Base-by-base conservation (phyloP, 2,329 filamentous ascomycete genomes). In the Pseudogymnoascus sp. region DNA sequence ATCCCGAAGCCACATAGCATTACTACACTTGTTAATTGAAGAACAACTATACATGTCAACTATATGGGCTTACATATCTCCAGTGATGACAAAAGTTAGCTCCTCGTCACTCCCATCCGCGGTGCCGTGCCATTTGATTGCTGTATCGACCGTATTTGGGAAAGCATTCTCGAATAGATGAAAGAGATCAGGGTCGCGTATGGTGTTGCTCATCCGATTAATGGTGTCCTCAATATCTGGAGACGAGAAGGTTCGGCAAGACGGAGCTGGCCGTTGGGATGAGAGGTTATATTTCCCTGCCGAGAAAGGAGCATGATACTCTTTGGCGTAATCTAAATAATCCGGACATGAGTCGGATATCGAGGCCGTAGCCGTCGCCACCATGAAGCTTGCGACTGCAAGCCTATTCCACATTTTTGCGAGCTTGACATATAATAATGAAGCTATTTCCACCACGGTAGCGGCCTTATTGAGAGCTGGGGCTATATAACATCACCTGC, bases 1-100 rank as follows among this genome's bases (percentile, higher is more conserved):
- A 71, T 96, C 90, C 45, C 91, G 84, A 61, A 96, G 76, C 91
- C 91, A 96, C 75, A 95, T 91, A 0, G 92, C 92, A 65, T 95
- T 86, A 71, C 92, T 92, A 68, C 89, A 52, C 19, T 18, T 5
- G 45, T 52, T 13, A 52, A 52, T 52, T 18, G 19, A 15, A 12
- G 5, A 1, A n/a, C 38, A 89, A 92, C 89, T 62, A 92, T 9
- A 30, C 30, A 7, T 10, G 10, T 9, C 45, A 52, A 26, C 3
- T 9, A 28, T n/a, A 28, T 13, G 12, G 41, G 57, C 63, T 61
- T 62, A 74, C 71, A 82, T 82, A 65, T 82, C 79, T 56, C 80
- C 80, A 0, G 79, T 82, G 61, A 83, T 83, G 63, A 82, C 67
- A 64, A 82, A 82, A 4, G 81, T 79, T 62, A 86, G 73, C 71